Evolutionary conservation across 306 rosid species (phyloP).

Genomic region (Pterocarpus santalinus): DNA sequence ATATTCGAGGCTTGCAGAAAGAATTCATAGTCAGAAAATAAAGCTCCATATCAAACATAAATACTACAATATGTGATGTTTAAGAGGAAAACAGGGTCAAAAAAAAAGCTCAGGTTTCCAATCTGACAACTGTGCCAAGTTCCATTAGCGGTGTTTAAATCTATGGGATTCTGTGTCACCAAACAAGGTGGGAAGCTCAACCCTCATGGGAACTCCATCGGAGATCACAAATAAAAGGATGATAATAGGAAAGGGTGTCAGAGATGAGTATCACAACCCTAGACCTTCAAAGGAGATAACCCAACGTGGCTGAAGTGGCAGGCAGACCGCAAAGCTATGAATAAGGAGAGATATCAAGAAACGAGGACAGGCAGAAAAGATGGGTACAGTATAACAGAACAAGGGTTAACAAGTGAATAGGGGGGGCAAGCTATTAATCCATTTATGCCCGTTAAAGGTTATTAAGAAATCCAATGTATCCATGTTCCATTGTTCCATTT

Average conservation of each 20-base stretch:
- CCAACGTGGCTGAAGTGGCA: background rate
- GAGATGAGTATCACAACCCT: background rate
- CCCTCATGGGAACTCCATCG: background rate
- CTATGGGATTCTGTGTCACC: background rate
- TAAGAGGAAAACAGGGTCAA: background rate
- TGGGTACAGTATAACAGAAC: background rate
- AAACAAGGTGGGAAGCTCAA: background rate
- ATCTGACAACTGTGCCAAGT: background rate
- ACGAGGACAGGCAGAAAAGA: background rate
- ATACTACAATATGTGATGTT: background rate
- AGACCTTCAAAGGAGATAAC: background rate
- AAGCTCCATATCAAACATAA: conserved; percentile 21
- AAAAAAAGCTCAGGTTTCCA: background rate
- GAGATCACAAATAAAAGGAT: background rate
- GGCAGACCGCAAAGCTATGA: background rate
- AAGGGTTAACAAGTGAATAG: too few species aligned
- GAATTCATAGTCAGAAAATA: conserved; percentile 4
- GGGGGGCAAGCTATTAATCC: too few species aligned
- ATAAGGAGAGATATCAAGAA: background rate
- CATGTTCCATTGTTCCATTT: background rate
- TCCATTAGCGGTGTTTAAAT: background rate
- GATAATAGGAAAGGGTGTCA: too few species aligned
- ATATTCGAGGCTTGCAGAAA: background rate
- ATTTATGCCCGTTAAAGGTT: background rate
- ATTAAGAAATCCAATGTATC: background rate